These are phyloP conservation scores for Yamadazyma spencermartinsiae DNA, from an alignment of 1,139 yeast genomes.

Conservation along the genomic window DNA sequence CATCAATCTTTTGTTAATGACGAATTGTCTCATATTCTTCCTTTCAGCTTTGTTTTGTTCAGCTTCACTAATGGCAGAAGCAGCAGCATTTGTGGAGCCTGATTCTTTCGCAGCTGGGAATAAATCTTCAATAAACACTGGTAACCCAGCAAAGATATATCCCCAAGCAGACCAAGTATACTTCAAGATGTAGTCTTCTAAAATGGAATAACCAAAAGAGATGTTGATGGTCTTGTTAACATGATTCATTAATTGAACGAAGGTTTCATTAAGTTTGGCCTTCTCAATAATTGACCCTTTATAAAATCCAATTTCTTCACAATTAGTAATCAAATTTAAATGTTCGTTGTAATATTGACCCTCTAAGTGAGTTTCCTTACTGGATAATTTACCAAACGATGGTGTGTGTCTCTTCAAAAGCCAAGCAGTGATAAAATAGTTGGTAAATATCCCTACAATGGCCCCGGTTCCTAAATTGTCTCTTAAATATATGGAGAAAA, in stretches of 20 bases:
- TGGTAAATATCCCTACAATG: slow-evolving; percentile 74
- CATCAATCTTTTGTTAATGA: slow-evolving; percentile 87
- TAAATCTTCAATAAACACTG: slow-evolving; percentile 58
- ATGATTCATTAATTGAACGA: slow-evolving; percentile 51
- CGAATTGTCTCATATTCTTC: slow-evolving; percentile 80
- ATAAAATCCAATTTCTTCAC: slow-evolving; percentile 93
- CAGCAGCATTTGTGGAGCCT: not conserved
- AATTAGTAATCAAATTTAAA: slow-evolving; percentile 78
- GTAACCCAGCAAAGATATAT: slow-evolving; percentile 84
- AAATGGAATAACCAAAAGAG: slow-evolving; percentile 59
- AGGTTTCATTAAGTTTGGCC: slow-evolving; percentile 60
- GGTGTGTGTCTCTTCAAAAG: slow-evolving; percentile 76
- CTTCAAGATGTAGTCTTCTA: slow-evolving; percentile 86
- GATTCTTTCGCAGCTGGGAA: slow-evolving; percentile 25
- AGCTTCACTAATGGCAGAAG: not conserved
- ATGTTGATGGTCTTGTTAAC: slow-evolving; percentile 50
- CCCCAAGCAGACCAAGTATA: slow-evolving; percentile 97
- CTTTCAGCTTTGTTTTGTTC: slow-evolving; percentile 26
- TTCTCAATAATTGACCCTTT: slow-evolving; percentile 88
- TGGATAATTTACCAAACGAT: slow-evolving; percentile 77
- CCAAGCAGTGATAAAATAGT: slow-evolving; percentile 80
- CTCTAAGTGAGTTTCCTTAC: slow-evolving; percentile 74
- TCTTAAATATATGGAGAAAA: slow-evolving; percentile 81
- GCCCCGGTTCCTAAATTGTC: slow-evolving; percentile 87
- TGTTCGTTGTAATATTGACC: slow-evolving; percentile 90